Evolutionary conservation across 108 stramenopile genomes (phyloP).

Genomic region (Phaeodactylum tricornutum): DNA sequence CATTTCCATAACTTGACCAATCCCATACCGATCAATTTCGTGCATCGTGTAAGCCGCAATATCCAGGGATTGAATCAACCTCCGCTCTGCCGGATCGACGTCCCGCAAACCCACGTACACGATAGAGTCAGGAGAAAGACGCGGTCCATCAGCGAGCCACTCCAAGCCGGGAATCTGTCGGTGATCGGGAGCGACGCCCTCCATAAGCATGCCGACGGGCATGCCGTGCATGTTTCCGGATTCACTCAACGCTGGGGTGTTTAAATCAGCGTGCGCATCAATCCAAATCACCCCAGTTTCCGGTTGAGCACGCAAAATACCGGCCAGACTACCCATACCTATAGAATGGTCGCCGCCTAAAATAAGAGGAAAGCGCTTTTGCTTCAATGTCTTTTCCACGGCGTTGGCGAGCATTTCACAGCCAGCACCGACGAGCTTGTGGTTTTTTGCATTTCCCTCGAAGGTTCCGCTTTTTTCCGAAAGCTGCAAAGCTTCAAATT

Average conservation of each 20-base stretch:
- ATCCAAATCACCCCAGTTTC: slow-evolving; percentile 97
- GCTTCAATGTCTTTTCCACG: slow-evolving; percentile 37
- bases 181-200: slow-evolving; percentile 56
- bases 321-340: slow-evolving; percentile 88
- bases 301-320: slow-evolving; percentile 74
- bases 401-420: slow-evolving; percentile 32
- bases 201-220: slow-evolving; percentile 92
- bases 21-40: slow-evolving; percentile 95
- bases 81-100: slow-evolving; percentile 86
- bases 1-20: slow-evolving; percentile 92
- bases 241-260: slow-evolving; percentile 81
- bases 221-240: slow-evolving; percentile 99
- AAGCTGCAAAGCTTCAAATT: slow-evolving; percentile 25
- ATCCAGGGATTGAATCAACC: slow-evolving; percentile 57
- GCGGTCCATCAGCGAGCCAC: slow-evolving; percentile 59
- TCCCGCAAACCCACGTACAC: slow-evolving; percentile 97
- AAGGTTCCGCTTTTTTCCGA: background rate
- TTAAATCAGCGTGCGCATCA: slow-evolving; percentile 99
- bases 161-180: slow-evolving; percentile 81
- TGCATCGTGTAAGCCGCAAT: slow-evolving; percentile 91
- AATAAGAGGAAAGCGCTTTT: slow-evolving; percentile 72
- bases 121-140: slow-evolving; percentile 64
- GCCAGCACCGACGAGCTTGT: slow-evolving; percentile 44
- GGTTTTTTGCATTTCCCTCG: slow-evolving; percentile 56
- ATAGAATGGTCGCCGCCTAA: slow-evolving; percentile 98